These are phyloP conservation scores for Macrolepiota albuminosa DNA, from an alignment of 768 basidiomycete genomes.

Conservation along the genomic window DNA sequence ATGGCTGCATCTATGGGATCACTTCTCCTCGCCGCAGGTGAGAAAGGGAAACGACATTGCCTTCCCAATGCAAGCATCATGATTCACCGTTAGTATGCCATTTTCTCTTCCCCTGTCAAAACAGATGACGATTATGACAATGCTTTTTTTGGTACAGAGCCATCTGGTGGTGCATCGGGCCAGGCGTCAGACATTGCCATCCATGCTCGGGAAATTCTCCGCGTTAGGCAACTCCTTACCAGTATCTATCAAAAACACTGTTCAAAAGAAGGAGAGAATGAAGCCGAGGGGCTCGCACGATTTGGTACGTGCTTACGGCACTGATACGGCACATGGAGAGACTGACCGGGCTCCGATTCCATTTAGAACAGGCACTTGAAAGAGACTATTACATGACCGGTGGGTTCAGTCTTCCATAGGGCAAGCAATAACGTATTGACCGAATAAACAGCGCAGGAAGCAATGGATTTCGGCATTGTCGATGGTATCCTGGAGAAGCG, in stretches of 20 bases:
- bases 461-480: slow-evolving; percentile 86
- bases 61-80: slow-evolving; percentile 94
- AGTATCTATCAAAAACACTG: slow-evolving; percentile 90
- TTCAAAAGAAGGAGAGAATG: slow-evolving; percentile 56
- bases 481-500: slow-evolving; percentile 86
- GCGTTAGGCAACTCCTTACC: slow-evolving; percentile 79
- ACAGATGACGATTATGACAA: not conserved
- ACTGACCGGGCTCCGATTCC: slow-evolving; percentile 11
- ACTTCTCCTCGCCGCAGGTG: slow-evolving; percentile 85
- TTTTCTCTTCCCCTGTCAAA: not conserved
- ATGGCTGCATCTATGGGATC: slow-evolving; percentile 97
- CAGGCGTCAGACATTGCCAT: slow-evolving; percentile 98
- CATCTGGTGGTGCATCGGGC: slow-evolving; percentile 92
- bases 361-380: slow-evolving; percentile 79
- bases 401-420: slow-evolving; percentile 22
- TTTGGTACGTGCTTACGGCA: slow-evolving; percentile 56
- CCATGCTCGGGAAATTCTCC: slow-evolving; percentile 92
- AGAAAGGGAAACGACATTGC: slow-evolving; percentile 86
- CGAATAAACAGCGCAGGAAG: slow-evolving; percentile 65
- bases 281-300: slow-evolving; percentile 59
- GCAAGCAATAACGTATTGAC: slow-evolving; percentile 10
- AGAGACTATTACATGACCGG: slow-evolving; percentile 96
- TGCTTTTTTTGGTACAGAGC: slow-evolving; percentile 50
- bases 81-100: slow-evolving; percentile 79
- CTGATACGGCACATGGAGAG: slow-evolving; percentile 6